A percentile compares a stretch with the other conserved stretches of the same genome.
Conservation (phyloP, 148 eudicot species). For the Mesembryanthemum crystallinum region DNA sequence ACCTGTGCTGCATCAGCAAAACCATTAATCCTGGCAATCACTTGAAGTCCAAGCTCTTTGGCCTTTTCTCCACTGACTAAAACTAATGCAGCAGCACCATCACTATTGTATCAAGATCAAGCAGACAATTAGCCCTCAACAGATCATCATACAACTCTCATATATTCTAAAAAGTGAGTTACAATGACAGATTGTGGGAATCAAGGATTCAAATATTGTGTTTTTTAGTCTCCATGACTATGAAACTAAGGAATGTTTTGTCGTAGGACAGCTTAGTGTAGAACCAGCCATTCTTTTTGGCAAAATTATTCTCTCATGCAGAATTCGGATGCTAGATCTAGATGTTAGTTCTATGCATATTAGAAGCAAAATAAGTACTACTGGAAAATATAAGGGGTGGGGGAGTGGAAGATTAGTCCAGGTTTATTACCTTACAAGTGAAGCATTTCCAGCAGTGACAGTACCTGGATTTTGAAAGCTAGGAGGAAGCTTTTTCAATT, state of each 20-base stretch:
- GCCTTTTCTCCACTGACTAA: constrained; percentile 90
- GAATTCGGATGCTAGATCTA: not conserved
- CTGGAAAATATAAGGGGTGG: not conserved
- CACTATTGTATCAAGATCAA: constrained; percentile 49
- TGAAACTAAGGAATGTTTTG: not conserved
- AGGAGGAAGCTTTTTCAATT: constrained; percentile 76
- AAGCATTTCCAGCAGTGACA: constrained; percentile 97
- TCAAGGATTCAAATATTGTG: not conserved
- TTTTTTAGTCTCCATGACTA: no score
- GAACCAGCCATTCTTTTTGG: not conserved
- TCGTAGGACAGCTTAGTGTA: not conserved
- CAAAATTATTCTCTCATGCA: not conserved
- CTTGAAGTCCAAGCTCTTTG: constrained; percentile 65
- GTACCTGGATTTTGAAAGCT: constrained; percentile 86
- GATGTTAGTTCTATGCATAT: not conserved
- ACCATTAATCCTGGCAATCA: constrained; percentile 78
- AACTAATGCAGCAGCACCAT: constrained; percentile 95
- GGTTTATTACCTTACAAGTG: constrained; percentile 65
- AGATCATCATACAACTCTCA: not conserved
- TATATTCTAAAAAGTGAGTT: not conserved
- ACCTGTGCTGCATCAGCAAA: constrained; percentile 99
- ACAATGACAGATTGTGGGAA: not conserved
- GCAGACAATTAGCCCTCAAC: constrained; percentile 11
- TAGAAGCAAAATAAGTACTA: not conserved
- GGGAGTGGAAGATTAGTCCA: not conserved